Percentiles rank a stretch among this genome's conserved stretches.
Conservation (phyloP, 306 rosid species). For the Crotalaria pallida region DNA sequence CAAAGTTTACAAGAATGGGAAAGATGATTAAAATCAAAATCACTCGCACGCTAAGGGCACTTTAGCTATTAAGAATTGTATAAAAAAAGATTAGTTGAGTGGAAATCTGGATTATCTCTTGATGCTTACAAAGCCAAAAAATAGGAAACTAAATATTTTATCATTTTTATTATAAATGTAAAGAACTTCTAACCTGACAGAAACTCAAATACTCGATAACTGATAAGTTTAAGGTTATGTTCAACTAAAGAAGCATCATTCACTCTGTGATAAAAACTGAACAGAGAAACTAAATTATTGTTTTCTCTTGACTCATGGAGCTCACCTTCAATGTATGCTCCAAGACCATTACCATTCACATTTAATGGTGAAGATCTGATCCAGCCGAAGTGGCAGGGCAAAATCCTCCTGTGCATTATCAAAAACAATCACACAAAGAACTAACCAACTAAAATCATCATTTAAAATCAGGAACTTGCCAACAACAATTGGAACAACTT, state of each 20-base stretch:
- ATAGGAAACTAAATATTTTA: neutral
- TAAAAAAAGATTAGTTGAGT: neutral
- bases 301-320: neutral
- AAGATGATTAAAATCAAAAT: neutral
- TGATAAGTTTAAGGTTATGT: neutral
- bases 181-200: neutral
- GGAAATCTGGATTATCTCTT: neutral
- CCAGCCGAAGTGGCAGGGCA: slow-evolving; percentile 38
- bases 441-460: neutral
- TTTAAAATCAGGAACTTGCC: neutral
- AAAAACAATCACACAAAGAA: neutral
- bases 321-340: slow-evolving; percentile 42
- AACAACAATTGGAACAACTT: too few relatives aligned
- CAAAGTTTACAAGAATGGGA: neutral
- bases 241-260: neutral
- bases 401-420: slow-evolving; percentile 46
- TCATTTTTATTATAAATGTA: neutral
- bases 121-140: neutral
- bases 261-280: neutral
- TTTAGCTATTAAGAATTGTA: neutral
- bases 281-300: neutral
- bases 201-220: slow-evolving; percentile 5
- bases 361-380: slow-evolving; percentile 37
- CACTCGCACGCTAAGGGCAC: neutral
- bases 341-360: slow-evolving; percentile 16